Evolutionary conservation across 2,329 filamentous ascomycete genomes (phyloP), one percentile per base, ranked within the genome.

Genomic region (Apiospora arundinis): DNA sequence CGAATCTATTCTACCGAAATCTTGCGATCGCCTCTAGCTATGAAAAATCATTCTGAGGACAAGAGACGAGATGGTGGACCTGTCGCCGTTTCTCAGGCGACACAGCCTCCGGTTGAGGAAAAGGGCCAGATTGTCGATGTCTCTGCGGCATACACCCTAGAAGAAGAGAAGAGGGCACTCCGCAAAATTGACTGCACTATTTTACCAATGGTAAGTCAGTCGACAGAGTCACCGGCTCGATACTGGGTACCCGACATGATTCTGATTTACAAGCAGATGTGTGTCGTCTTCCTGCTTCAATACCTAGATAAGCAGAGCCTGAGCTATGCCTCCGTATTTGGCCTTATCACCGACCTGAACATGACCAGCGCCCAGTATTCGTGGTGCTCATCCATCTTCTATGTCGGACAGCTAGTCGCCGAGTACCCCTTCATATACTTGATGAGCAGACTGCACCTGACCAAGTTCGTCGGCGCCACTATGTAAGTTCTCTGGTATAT

Each of bases 391-490:
- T 83, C 81, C 9, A 82, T 85, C 72, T 85, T 85, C 76, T 85
- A 84, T 74, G 74, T 86, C 37, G 82, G 82, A 8, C 83, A 86
- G 73, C 78, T 85, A 11, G 81, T 85, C 2, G 81, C 85, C 0
- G 85, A 87, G 72, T 86, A 83, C 70, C 85, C 85, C 0, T 85
- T 84, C 71, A 85, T 86, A 67, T 87, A 87, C 73, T 77, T 88
- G 14, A 88, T 88, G 85, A 84, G 81, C 45, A 79, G 82, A 5
- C 79, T 88, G 4, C 84, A 81, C 11, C 75, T 88, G n/a, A 83
- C 84, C 46, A 85, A 85, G 70, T 86, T 87, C 71, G 85, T 88
- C 5, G 85, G 85, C 18, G 77, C 76, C 1, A 86, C 84, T 0
- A 80, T 87, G 82, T 85, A 80, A 40, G 81, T 73, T 4, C 2